These are phyloP conservation scores for Tuber borchii DNA, from an alignment of 495 filamentous ascomycete genomes.

Conservation along the genomic window DNA sequence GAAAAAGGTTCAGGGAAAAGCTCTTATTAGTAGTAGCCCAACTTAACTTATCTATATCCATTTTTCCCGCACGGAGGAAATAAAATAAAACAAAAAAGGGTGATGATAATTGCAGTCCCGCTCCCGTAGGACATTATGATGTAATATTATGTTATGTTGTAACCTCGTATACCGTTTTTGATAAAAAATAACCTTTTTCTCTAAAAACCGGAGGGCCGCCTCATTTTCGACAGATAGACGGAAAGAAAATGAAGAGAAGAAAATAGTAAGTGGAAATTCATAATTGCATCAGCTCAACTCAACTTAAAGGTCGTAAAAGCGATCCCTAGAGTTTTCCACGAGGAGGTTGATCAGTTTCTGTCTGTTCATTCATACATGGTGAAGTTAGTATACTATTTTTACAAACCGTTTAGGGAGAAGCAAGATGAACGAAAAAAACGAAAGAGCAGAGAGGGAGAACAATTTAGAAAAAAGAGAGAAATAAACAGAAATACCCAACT, in stretches of 20 bases:
- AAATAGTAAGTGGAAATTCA: background rate
- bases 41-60: background rate
- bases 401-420: background rate
- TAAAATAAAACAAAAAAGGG: background rate
- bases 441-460: background rate
- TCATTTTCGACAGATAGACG: too few species aligned
- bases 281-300: background rate
- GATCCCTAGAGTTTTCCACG: background rate
- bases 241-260: background rate
- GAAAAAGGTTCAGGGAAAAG: background rate
- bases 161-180: background rate
- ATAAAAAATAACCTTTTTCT: background rate
- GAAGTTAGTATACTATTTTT: background rate
- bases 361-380: background rate
- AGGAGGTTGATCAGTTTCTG: background rate
- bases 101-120: background rate
- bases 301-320: background rate
- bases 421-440: background rate
- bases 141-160: background rate
- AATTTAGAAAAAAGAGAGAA: background rate
- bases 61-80: background rate
- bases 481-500: constrained; percentile 7
- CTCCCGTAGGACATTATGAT: background rate
- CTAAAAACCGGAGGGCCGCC: background rate
- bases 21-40: background rate